These are phyloP conservation scores for Phytophthora palmivora DNA, from an alignment of 352 stramenopile species.

Conservation along the genomic window DNA sequence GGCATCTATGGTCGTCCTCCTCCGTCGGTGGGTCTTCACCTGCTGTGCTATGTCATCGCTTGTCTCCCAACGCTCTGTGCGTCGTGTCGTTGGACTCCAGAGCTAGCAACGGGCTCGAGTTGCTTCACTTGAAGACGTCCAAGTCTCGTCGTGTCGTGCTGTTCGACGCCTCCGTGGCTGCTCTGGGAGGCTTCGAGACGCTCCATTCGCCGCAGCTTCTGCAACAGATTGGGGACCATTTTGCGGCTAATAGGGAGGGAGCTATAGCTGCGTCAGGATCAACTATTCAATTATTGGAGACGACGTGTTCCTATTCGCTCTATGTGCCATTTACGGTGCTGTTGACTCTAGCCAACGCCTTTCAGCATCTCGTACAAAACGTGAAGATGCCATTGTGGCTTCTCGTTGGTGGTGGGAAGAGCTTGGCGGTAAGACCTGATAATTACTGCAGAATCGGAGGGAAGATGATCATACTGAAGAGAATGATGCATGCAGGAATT, in stretches of 20 bases:
- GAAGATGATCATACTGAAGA: slow-evolving; percentile 14
- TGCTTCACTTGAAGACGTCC: slow-evolving; percentile 8
- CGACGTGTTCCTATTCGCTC: slow-evolving; percentile 30
- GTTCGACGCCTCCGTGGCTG: slow-evolving; percentile 34
- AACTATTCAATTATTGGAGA: slow-evolving; percentile 9
- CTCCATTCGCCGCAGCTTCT: slow-evolving; percentile 28
- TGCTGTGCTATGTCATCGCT: slow-evolving; percentile 26
- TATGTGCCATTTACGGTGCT: slow-evolving; percentile 34
- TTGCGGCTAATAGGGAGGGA: background rate
- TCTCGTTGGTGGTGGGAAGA: slow-evolving; percentile 36
- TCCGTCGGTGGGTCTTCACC: slow-evolving; percentile 1
- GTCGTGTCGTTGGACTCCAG: slow-evolving; percentile 35
- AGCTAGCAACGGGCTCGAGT: slow-evolving; percentile 11
- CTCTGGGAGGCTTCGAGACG: slow-evolving; percentile 26
- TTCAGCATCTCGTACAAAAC: slow-evolving; percentile 23
- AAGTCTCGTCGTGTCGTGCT: slow-evolving; percentile 30
- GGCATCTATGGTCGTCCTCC: slow-evolving; percentile 25
- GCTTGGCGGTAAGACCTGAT: slow-evolving; percentile 38
- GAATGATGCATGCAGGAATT: slow-evolving; percentile 36
- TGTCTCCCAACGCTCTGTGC: slow-evolving; percentile 33
- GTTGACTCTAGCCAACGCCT: slow-evolving; percentile 17
- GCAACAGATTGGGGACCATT: slow-evolving; percentile 19
- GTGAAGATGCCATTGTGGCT: slow-evolving; percentile 28
- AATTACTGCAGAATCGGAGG: background rate
- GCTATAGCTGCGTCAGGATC: background rate